Evolutionary conservation across 106 monocot genomes (phyloP).

Genomic region (Iris macrosiphon): DNA sequence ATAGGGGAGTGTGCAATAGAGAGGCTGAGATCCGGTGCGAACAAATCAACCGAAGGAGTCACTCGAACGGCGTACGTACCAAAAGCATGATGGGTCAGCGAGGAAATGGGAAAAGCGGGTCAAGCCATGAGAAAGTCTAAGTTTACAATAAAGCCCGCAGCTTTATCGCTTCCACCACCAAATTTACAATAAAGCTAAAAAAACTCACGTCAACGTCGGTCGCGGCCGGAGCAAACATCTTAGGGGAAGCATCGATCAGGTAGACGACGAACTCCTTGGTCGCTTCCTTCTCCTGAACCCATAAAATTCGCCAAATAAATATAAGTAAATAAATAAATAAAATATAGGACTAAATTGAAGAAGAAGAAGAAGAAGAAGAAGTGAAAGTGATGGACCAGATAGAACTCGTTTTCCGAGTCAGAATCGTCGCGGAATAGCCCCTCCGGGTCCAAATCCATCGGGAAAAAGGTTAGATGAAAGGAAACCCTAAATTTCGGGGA

Average conservation of each 20-base stretch:
- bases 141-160: too few species aligned
- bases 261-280: conserved; percentile 82
- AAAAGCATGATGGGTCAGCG: too few species aligned
- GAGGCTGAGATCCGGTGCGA: too few species aligned
- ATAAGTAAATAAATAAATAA: too few species aligned
- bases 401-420: conserved; percentile 59
- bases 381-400: conserved; percentile 16
- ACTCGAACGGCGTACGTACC: too few species aligned
- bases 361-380: background rate
- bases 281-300: conserved; percentile 51
- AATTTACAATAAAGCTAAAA: too few species aligned
- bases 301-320: background rate
- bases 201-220: conserved; percentile 24
- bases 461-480: background rate
- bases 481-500: background rate
- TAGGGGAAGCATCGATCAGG: conserved; percentile 82
- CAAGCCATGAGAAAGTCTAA: too few species aligned
- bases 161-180: too few species aligned
- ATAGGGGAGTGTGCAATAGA: too few species aligned
- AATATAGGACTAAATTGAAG: too few species aligned
- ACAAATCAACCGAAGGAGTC: too few species aligned
- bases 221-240: conserved; percentile 59
- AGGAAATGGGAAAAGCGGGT: too few species aligned
- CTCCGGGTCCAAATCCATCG: conserved; percentile 90
- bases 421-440: conserved; percentile 78